phyloP scores from a whole-genome alignment of 73 alveolate genomes.

The Paramecium tetraurelia region DNA sequence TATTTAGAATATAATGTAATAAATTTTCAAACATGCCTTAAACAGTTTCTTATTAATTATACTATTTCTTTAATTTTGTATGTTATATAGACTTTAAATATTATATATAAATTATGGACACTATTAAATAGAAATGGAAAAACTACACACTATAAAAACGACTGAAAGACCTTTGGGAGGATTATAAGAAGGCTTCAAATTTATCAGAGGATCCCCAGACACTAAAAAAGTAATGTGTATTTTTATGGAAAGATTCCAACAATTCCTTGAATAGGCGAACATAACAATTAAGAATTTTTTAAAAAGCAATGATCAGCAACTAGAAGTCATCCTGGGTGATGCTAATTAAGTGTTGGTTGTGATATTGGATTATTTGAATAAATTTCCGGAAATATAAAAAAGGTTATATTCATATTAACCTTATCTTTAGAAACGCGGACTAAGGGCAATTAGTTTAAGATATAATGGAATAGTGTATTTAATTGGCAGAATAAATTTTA shows the following conservation, averaged over 20 bases:
- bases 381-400: constrained; percentile 14
- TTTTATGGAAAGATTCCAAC: not conserved
- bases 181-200: constrained; percentile 7
- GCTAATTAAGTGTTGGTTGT: not conserved
- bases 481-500: constrained; percentile 42
- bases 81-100: not conserved
- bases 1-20: not conserved
- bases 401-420: not conserved
- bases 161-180: constrained; percentile 36
- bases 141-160: not conserved
- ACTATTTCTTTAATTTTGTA: not conserved
- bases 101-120: constrained; percentile 23
- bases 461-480: constrained; percentile 23
- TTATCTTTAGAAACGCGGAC: constrained; percentile 15
- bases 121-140: constrained; percentile 43
- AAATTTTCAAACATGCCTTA: not conserved
- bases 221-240: not conserved
- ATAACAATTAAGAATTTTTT: not conserved
- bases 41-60: not conserved
- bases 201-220: constrained; percentile 15
- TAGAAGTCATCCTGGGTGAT: not conserved
- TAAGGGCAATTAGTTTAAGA: constrained; percentile 25
- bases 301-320: not conserved
- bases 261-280: constrained; percentile 16
- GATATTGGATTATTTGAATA: not conserved